Conservation (phyloP, 257 asterid genomes). For the Rhazya stricta region DNA sequence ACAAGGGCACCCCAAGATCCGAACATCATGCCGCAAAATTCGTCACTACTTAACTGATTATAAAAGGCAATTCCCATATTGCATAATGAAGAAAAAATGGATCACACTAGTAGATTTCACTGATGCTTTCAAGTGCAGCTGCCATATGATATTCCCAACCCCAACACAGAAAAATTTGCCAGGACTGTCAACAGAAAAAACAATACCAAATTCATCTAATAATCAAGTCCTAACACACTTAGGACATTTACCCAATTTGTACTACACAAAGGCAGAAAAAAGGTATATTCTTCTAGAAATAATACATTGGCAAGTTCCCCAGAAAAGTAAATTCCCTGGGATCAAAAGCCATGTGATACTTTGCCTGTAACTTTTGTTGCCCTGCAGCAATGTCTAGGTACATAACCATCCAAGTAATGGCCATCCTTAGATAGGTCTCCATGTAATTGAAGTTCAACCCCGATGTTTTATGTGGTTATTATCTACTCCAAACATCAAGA, state of each 20-base stretch:
- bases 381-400: background rate
- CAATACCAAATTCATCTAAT: no score
- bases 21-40: background rate
- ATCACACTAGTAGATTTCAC: background rate
- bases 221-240: no score
- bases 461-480: background rate
- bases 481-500: background rate
- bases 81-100: background rate
- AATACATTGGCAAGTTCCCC: background rate
- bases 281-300: no score
- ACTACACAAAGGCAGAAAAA: no score
- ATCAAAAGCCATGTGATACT: background rate
- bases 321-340: background rate
- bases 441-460: no score
- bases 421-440: background rate
- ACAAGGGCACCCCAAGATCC: background rate
- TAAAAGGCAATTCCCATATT: background rate
- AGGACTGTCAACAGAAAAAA: no score
- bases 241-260: no score
- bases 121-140: no score
- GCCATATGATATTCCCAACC: no score
- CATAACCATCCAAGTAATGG: background rate
- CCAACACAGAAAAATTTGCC: no score
- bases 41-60: background rate
- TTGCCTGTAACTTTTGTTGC: background rate